Evolutionary conservation across 2,329 filamentous ascomycete species (phyloP).

Genomic region (Colletotrichum tamarilloi): DNA sequence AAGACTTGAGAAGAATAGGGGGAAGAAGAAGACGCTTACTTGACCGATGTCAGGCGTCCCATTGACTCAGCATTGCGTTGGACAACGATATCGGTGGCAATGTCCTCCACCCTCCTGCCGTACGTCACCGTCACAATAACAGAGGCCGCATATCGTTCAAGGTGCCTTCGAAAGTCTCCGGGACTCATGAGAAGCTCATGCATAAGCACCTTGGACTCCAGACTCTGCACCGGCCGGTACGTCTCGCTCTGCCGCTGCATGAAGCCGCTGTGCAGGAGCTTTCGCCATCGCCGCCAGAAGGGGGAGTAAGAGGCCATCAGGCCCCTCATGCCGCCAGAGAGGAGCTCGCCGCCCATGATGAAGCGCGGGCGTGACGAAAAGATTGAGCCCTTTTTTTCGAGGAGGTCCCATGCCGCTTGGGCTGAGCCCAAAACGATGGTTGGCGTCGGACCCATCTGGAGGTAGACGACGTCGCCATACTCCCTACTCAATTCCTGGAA

Average conservation of each 20-base stretch:
- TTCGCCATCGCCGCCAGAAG: constrained; percentile 56
- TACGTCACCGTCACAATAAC: constrained; percentile 57
- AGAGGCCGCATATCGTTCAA: constrained; percentile 52
- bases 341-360: constrained; percentile 56
- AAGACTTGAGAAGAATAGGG: background rate
- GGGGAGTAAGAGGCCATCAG: constrained; percentile 55
- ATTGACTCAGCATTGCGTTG: constrained; percentile 52
- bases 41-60: constrained; percentile 54
- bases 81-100: constrained; percentile 50
- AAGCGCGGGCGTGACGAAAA: constrained; percentile 58
- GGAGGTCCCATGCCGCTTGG: constrained; percentile 54
- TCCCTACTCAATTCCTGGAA: constrained; percentile 51
- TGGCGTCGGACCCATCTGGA: constrained; percentile 54
- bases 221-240: constrained; percentile 53
- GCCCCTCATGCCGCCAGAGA: constrained; percentile 53
- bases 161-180: constrained; percentile 43
- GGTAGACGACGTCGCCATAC: constrained; percentile 55
- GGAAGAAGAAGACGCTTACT: constrained; percentile 38
- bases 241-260: constrained; percentile 56
- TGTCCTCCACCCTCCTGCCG: constrained; percentile 48
- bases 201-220: constrained; percentile 54
- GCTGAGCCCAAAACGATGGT: constrained; percentile 56
- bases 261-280: constrained; percentile 55
- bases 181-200: constrained; percentile 48
- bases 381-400: constrained; percentile 54